Evolutionary conservation across 495 filamentous ascomycete species (phyloP), one percentile per base, ranked within the genome.

Genomic region (Amphirosellinia nigrospora): DNA sequence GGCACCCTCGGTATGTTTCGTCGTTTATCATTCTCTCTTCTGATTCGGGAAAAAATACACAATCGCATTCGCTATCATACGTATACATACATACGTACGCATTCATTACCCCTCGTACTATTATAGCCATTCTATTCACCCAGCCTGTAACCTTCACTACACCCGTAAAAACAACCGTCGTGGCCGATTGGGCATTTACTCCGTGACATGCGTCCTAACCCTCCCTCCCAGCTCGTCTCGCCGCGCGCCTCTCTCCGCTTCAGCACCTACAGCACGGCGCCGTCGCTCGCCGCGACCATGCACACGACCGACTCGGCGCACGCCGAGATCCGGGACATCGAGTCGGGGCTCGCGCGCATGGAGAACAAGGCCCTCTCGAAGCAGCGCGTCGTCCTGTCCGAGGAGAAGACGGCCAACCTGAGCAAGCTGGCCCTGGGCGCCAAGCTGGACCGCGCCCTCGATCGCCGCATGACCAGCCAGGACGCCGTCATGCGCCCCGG

Each of bases 401-500:
- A 88, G 45, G 89, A 97, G 81, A 97, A 98, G 86, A 89, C 84
- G 60, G 93, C 92, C 71, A 92, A 92, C 78, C 80, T 97, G 75
- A 92, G 90, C 81, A 97, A 97, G 82, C 84, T 98, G 67, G 95
- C 95, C 36, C 86, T 98, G 50, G 92, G 94, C 53, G 95, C 96
- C 46, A 98, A 98, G 82, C 87, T 98, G 48, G 96, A 99, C 78
- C 90, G 96, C 46, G 96, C 96, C 15, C 88, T 99, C 45, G 92
- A 89, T 65, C 85, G 96, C 74, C 88, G 96, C 73, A 96, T 98
- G 94, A 91, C 86, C 30, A 79, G 91, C 74, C 96, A 99, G 78
- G 96, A 99, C 80, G 96, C 96, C 55, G 89, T 92, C 67, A 95
- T 96, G 87, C 88, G 90, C 60, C 81, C 82, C 82, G 82, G 75